Conservation (phyloP, 176 grass and related monocot species). For the Eleusine coracana region DNA sequence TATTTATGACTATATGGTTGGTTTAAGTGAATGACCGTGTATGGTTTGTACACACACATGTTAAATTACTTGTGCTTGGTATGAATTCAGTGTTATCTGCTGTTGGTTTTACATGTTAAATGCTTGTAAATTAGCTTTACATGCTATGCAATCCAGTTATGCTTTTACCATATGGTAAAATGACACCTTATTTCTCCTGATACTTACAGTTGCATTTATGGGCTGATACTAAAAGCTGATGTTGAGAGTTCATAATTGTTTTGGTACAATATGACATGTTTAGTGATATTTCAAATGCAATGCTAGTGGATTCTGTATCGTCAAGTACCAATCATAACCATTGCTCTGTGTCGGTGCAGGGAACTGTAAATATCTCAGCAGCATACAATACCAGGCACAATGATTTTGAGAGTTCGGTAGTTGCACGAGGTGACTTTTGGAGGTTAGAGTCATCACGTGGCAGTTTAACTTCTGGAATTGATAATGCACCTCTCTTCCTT, state of each 20-base stretch:
- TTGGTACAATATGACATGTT: neutral
- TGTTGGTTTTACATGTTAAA: neutral
- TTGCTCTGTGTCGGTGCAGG: slow-evolving; percentile 56
- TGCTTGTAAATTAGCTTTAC: neutral
- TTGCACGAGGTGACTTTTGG: slow-evolving; percentile 90
- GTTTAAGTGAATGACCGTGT: neutral
- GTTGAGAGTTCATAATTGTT: neutral
- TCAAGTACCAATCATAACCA: slow-evolving; percentile 23
- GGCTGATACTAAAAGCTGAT: neutral
- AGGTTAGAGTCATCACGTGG: slow-evolving; percentile 76
- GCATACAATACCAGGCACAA: slow-evolving; percentile 67
- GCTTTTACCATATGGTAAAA: neutral
- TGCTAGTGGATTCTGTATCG: neutral
- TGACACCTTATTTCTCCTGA: neutral
- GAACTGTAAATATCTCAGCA: slow-evolving; percentile 72
- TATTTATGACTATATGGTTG: neutral
- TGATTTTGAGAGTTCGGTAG: slow-evolving; percentile 72
- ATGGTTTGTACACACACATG: neutral
- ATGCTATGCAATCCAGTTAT: neutral
- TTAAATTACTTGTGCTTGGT: neutral
- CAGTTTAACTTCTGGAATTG: slow-evolving; percentile 59
- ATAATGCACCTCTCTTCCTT: slow-evolving; percentile 80
- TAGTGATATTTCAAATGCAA: neutral
- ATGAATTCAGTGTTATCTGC: neutral
- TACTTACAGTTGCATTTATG: neutral